Percentiles rank a stretch among this genome's conserved stretches.
Conservation (phyloP, 495 filamentous ascomycete species). For the Chaetomium cochliodes region DNA sequence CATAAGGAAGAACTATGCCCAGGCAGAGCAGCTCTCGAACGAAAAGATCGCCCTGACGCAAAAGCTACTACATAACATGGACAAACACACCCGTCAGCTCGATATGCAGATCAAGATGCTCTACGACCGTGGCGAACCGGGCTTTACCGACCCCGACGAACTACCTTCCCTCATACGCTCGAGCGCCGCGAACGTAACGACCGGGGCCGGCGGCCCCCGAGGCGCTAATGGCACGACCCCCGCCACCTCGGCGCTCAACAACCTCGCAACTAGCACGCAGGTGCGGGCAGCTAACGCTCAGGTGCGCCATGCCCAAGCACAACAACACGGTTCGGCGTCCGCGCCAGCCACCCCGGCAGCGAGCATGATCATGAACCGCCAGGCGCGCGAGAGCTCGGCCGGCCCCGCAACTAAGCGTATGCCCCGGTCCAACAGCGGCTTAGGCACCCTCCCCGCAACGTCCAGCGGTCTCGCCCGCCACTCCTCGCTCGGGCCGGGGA, state of each 20-base stretch:
- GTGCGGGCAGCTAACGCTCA: constrained; percentile 43
- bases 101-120: constrained; percentile 84
- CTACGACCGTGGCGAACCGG: constrained; percentile 68
- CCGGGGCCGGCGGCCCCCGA: constrained; percentile 40
- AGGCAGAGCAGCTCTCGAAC: constrained; percentile 70
- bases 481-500: constrained; percentile 78
- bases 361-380: constrained; percentile 59
- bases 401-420: constrained; percentile 67
- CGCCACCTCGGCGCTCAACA: constrained; percentile 49
- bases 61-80: constrained; percentile 73
- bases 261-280: constrained; percentile 47
- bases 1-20: constrained; percentile 69
- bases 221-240: constrained; percentile 40
- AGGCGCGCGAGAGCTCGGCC: constrained; percentile 72
- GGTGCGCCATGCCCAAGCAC: constrained; percentile 42
- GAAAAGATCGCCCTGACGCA: constrained; percentile 82
- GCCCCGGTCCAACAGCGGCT: constrained; percentile 63
- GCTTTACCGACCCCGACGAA: constrained; percentile 71
- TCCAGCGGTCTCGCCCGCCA: constrained; percentile 75
- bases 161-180: constrained; percentile 75
- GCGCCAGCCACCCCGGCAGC: constrained; percentile 67
- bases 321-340: constrained; percentile 49
- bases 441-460: constrained; percentile 64
- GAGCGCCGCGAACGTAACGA: constrained; percentile 48
- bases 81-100: constrained; percentile 84